phyloP scores from a whole-genome alignment of 148 eudicot genomes.

The Rhododendron ferrugineum region DNA sequence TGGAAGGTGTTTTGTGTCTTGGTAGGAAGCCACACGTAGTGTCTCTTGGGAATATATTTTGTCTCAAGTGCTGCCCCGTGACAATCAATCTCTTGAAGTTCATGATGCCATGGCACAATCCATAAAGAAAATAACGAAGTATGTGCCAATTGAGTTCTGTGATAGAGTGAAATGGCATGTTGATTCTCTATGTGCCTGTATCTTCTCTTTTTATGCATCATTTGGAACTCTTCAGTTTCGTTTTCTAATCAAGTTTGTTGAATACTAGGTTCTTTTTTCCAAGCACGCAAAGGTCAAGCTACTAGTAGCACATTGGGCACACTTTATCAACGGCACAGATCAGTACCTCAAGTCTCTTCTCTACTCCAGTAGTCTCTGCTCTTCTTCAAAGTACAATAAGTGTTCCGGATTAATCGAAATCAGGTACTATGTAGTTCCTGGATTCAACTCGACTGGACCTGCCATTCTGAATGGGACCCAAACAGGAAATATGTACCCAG shows the following conservation, averaged over 20 bases:
- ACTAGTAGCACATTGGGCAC: slow-evolving; percentile 81
- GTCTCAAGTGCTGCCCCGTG: not conserved
- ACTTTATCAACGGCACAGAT: slow-evolving; percentile 67
- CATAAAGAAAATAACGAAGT: not conserved
- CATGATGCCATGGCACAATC: not conserved
- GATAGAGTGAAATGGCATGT: not conserved
- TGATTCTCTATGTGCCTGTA: not conserved
- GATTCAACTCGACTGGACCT: slow-evolving; percentile 72
- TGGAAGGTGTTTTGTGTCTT: not conserved
- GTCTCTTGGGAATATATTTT: not conserved
- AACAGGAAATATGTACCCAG: slow-evolving; percentile 67
- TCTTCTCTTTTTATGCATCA: not conserved
- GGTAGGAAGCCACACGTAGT: not conserved
- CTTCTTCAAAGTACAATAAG: slow-evolving; percentile 66
- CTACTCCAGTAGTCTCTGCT: slow-evolving; percentile 69
- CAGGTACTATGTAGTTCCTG: slow-evolving; percentile 76
- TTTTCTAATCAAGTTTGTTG: not conserved
- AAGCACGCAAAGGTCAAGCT: slow-evolving; percentile 77
- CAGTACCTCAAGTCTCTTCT: slow-evolving; percentile 70
- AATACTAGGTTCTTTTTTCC: slow-evolving; percentile 59
- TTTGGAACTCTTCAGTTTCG: not conserved
- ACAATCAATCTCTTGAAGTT: not conserved
- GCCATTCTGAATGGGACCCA: slow-evolving; percentile 45
- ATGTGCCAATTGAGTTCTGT: not conserved
- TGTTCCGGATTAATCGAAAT: slow-evolving; percentile 79